Evolutionary conservation across 2,329 filamentous ascomycete species (phyloP).

Genomic region (Fusarium duplospermum): DNA sequence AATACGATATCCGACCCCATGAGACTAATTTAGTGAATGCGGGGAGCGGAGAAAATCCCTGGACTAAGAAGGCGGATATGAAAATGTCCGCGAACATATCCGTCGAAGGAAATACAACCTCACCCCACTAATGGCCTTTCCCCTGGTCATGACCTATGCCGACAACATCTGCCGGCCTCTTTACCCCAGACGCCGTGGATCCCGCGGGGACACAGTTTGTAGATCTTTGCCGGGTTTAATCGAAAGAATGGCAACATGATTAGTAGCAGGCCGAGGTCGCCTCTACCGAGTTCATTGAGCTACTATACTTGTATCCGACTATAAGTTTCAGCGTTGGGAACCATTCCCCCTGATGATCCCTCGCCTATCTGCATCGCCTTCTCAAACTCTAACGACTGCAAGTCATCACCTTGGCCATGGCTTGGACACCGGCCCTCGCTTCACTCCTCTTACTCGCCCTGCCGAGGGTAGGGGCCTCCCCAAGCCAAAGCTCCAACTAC

Average conservation of each 20-base stretch:
- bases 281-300: background rate
- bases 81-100: background rate
- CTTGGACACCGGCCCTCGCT: background rate
- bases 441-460: background rate
- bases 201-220: background rate
- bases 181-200: background rate
- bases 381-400: background rate
- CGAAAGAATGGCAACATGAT: background rate
- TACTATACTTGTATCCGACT: background rate
- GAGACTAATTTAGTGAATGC: background rate
- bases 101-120: background rate
- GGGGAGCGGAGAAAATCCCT: background rate
- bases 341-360: background rate
- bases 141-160: background rate
- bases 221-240: background rate
- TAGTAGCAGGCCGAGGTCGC: background rate
- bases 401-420: background rate
- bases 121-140: background rate
- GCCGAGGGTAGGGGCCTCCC: background rate
- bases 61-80: background rate
- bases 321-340: background rate
- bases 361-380: background rate
- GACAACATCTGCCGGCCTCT: background rate
- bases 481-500: background rate
- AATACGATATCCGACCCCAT: background rate